These are phyloP conservation scores for Mycena olivaceomarginata DNA, from an alignment of 768 basidiomycete species.

Conservation along the genomic window DNA sequence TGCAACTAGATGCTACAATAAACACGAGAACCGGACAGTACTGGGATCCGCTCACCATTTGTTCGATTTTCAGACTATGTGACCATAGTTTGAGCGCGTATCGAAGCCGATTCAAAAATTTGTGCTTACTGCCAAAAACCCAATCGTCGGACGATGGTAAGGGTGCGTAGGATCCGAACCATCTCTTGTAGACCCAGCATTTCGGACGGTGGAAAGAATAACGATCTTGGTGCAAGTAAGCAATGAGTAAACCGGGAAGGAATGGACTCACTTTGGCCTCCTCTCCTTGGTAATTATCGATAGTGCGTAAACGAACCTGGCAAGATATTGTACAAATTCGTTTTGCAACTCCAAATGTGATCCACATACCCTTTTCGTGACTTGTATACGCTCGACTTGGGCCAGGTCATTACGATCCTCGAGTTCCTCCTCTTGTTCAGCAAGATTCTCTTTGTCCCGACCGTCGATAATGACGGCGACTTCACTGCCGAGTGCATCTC, in stretches of 20 bases:
- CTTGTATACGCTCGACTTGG: constrained; percentile 67
- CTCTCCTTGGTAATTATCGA: constrained; percentile 89
- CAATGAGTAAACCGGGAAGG: not conserved
- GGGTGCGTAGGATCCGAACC: constrained; percentile 54
- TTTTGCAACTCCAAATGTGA: not conserved
- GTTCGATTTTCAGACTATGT: constrained; percentile 73
- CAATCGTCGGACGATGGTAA: constrained; percentile 66
- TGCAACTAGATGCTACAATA: constrained; percentile 66
- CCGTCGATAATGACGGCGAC: constrained; percentile 83
- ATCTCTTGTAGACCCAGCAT: constrained; percentile 68
- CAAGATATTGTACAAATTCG: not conserved
- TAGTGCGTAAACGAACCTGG: constrained; percentile 82
- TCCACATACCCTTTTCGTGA: constrained; percentile 70
- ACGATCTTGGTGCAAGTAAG: constrained; percentile 66
- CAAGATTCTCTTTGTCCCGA: constrained; percentile 77
- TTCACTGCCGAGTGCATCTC: constrained; percentile 61
- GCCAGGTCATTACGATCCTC: constrained; percentile 46
- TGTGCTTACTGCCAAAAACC: constrained; percentile 79
- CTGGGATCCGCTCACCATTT: constrained; percentile 61
- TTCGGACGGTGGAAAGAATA: constrained; percentile 85
- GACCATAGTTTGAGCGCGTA: constrained; percentile 3
- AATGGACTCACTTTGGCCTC: constrained; percentile 72
- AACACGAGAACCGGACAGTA: not conserved
- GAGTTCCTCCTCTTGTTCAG: constrained; percentile 67
- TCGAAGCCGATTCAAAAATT: not conserved